phyloP scores from a whole-genome alignment of 73 alveolate genomes.

The Halteria grandinella region DNA sequence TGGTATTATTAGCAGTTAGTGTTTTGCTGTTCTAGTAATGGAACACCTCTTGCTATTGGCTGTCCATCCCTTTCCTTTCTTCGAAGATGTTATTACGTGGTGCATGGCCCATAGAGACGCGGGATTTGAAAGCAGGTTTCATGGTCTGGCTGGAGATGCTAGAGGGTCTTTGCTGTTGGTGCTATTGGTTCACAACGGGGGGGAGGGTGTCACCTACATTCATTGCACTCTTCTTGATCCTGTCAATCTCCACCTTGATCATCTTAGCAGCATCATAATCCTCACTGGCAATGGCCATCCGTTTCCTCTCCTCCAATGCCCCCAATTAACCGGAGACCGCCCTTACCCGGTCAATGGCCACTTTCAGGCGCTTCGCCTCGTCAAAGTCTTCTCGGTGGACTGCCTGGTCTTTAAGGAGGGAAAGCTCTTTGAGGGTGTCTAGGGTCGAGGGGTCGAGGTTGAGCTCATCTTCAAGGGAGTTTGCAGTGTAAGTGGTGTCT shows the following conservation, averaged over 20 bases:
- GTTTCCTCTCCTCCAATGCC: constrained; percentile 91
- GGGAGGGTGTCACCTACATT: too few species aligned
- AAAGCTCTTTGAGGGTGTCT: constrained; percentile 86
- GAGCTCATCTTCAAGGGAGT: background rate
- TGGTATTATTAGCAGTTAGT: too few species aligned
- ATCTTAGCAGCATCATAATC: constrained; percentile 96
- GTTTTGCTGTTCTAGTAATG: too few species aligned
- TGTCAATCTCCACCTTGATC: constrained; percentile 96
- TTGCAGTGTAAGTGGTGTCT: constrained; percentile 1
- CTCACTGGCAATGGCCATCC: constrained; percentile 92
- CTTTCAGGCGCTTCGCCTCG: constrained; percentile 93
- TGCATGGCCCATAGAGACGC: too few species aligned
- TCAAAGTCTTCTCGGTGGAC: constrained; percentile 96
- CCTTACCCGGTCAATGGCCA: constrained; percentile 87
- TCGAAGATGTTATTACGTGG: too few species aligned
- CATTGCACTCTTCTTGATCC: too few species aligned
- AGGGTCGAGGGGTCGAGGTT: constrained; percentile 77
- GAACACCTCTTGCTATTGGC: too few species aligned
- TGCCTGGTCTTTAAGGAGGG: constrained; percentile 91
- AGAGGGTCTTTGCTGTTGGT: too few species aligned
- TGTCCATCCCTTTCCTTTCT: too few species aligned
- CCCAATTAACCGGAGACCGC: constrained; percentile 78
- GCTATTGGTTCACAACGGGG: too few species aligned
- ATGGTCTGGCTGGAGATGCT: too few species aligned
- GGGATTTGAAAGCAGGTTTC: too few species aligned